Percentiles rank a stretch among this genome's conserved stretches.
These are phyloP conservation scores for Glycine tomentella DNA, from an alignment of 306 rosid genomes.

Conservation along the genomic window DNA sequence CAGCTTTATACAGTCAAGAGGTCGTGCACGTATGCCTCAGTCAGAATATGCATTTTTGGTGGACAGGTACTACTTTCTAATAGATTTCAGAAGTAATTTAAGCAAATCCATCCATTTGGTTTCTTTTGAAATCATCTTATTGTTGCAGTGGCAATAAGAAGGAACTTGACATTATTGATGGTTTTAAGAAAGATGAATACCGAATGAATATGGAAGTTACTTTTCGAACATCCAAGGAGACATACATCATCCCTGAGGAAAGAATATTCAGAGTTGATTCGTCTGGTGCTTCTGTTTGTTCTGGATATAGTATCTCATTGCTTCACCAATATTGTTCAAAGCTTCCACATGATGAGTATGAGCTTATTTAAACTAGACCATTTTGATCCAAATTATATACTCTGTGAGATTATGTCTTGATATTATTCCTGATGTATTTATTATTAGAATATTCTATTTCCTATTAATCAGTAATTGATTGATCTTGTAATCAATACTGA, in stretches of 20 bases:
- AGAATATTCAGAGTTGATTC: slow-evolving; percentile 68
- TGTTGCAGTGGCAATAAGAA: slow-evolving; percentile 70
- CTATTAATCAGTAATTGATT: no score
- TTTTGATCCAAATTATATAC: slow-evolving; percentile 37
- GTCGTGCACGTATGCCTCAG: slow-evolving; percentile 94
- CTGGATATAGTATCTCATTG: slow-evolving; percentile 79
- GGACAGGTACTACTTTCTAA: slow-evolving; percentile 69
- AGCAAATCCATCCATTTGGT: slow-evolving; percentile 24
- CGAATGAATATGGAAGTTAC: slow-evolving; percentile 76
- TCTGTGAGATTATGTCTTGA: not conserved
- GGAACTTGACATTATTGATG: slow-evolving; percentile 70
- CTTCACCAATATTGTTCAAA: slow-evolving; percentile 85
- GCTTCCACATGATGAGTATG: slow-evolving; percentile 96
- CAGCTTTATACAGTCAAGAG: slow-evolving; percentile 98
- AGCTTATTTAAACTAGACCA: slow-evolving; percentile 37
- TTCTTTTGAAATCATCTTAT: slow-evolving; percentile 30
- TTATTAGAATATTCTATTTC: no score
- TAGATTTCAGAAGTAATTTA: slow-evolving; percentile 41
- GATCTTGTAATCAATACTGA: no score
- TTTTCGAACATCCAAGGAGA: slow-evolving; percentile 67
- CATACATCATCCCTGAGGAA: slow-evolving; percentile 63
- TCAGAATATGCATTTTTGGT: slow-evolving; percentile 93
- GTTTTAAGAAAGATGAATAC: slow-evolving; percentile 66
- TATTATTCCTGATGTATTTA: no score
- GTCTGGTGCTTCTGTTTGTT: slow-evolving; percentile 83